These are phyloP conservation scores for Mortierella sp. DNA, from an alignment of 371 early-diverging fungal species.

Conservation along the genomic window DNA sequence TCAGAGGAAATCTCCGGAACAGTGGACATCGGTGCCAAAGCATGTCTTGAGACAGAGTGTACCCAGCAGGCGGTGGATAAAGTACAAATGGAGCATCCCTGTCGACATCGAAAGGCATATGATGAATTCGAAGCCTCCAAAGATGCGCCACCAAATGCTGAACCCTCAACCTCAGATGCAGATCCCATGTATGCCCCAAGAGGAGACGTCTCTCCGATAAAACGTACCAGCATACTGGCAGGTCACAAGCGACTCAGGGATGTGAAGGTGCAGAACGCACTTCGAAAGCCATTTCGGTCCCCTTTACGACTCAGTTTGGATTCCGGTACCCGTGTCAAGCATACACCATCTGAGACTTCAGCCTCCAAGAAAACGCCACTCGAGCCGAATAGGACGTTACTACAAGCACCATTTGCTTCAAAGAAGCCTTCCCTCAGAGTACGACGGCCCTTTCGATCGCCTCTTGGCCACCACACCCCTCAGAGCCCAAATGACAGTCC, in stretches of 20 bases:
- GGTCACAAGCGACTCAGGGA: conserved; percentile 7
- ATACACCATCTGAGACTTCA: background rate
- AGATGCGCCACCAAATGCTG: too few species aligned
- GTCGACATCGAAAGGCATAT: too few species aligned
- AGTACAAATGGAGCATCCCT: too few species aligned
- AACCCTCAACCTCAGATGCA: too few species aligned
- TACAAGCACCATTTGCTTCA: background rate
- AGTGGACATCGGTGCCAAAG: too few species aligned
- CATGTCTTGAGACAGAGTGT: too few species aligned
- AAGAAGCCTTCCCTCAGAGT: background rate
- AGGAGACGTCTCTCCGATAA: too few species aligned
- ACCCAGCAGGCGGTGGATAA: too few species aligned
- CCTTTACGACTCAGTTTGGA: conserved; percentile 13
- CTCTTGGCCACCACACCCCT: background rate
- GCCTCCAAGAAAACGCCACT: background rate
- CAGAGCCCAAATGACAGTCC: background rate
- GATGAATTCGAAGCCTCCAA: too few species aligned
- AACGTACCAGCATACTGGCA: background rate
- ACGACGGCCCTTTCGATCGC: conserved; percentile 27
- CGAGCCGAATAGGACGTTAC: background rate
- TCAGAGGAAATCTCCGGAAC: too few species aligned
- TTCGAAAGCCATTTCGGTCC: conserved; percentile 42
- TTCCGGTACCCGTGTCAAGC: background rate
- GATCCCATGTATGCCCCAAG: too few species aligned
- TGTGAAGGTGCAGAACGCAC: background rate